These are phyloP conservation scores for Purpureocillium lavendulum DNA, from an alignment of 2,329 filamentous ascomycete species.

Conservation along the genomic window DNA sequence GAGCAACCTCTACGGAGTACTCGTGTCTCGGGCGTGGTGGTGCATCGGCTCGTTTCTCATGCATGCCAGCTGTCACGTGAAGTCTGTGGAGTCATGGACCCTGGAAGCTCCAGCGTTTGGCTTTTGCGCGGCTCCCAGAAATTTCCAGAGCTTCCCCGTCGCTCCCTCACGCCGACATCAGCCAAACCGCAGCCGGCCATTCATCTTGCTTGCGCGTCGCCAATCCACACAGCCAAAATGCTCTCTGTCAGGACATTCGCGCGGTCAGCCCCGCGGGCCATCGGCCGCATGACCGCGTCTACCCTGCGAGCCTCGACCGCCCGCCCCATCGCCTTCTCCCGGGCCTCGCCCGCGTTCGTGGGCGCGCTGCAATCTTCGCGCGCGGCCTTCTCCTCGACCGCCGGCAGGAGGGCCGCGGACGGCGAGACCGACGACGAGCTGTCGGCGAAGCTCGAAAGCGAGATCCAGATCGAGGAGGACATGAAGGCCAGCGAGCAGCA, in stretches of 20 bases:
- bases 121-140: neutral
- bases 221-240: conserved; percentile 40
- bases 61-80: no score
- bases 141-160: neutral
- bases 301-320: conserved; percentile 40
- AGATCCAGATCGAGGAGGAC: conserved; percentile 76
- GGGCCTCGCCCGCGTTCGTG: conserved; percentile 22
- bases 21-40: no score
- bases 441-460: conserved; percentile 74
- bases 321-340: conserved; percentile 25
- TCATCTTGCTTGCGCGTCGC: conserved; percentile 5
- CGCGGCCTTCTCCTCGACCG: conserved; percentile 39
- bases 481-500: conserved; percentile 65
- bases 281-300: conserved; percentile 48
- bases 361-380: conserved; percentile 29
- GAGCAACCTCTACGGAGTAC: no score
- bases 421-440: conserved; percentile 68
- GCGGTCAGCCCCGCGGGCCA: conserved; percentile 57
- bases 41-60: no score
- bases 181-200: conserved; percentile 5
- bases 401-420: conserved; percentile 29
- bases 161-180: conserved; percentile 8
- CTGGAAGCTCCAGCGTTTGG: neutral
- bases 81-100: no score
- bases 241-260: conserved; percentile 58